phyloP scores from a whole-genome alignment of 2,329 filamentous ascomycete genomes.

The Colletotrichum trifolii region DNA sequence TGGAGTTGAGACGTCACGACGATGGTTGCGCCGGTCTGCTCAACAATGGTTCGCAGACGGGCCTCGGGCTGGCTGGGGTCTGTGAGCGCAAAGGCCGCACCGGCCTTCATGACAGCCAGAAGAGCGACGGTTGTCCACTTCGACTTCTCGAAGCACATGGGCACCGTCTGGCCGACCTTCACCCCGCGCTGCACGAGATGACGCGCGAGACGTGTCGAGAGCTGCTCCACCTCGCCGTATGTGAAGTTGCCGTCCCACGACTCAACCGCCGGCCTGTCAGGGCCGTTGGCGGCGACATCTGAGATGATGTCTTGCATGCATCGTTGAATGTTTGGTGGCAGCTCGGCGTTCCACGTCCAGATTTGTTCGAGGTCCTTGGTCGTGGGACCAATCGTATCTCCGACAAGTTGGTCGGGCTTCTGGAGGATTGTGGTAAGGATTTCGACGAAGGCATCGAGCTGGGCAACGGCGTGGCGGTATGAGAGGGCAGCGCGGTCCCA shows the following conservation, averaged over 20 bases:
- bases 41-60: constrained; percentile 56
- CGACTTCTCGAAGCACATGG: constrained; percentile 63
- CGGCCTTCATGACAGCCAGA: constrained; percentile 60
- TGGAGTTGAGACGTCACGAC: constrained; percentile 55
- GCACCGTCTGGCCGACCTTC: constrained; percentile 53
- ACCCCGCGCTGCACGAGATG: constrained; percentile 52
- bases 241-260: constrained; percentile 63
- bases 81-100: constrained; percentile 58
- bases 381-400: constrained; percentile 38
- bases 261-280: constrained; percentile 55
- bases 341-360: constrained; percentile 57
- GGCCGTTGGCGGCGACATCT: constrained; percentile 49
- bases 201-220: constrained; percentile 54
- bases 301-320: constrained; percentile 61
- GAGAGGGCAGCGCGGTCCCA: constrained; percentile 37
- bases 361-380: constrained; percentile 55
- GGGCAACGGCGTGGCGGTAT: constrained; percentile 32
- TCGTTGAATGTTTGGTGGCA: constrained; percentile 52
- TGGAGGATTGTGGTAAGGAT: constrained; percentile 37
- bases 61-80: constrained; percentile 59
- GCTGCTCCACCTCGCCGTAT: constrained; percentile 55
- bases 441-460: constrained; percentile 39
- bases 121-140: constrained; percentile 58
- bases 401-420: constrained; percentile 27
- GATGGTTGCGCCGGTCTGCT: constrained; percentile 53